Conservation (phyloP, 2,329 filamentous ascomycete genomes). For the Colletotrichum acutatum region DNA sequence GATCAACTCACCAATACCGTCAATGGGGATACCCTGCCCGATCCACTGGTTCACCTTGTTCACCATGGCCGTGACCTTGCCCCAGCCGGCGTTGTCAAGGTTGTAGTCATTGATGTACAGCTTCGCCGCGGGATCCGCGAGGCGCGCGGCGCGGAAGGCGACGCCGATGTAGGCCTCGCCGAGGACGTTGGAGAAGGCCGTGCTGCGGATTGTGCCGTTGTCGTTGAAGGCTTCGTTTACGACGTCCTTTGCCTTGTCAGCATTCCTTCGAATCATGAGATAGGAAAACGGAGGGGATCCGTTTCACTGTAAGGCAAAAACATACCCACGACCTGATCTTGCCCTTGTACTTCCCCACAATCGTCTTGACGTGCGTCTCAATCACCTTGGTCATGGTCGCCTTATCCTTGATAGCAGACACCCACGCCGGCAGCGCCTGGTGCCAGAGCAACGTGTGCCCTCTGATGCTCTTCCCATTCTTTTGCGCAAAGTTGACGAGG, state of each 20-base stretch:
- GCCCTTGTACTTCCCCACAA: constrained; percentile 70
- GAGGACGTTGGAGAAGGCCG: constrained; percentile 74
- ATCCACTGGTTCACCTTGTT: constrained; percentile 72
- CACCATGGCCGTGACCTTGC: constrained; percentile 68
- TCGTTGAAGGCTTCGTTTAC: constrained; percentile 74
- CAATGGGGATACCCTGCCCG: constrained; percentile 69
- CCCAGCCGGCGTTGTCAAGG: constrained; percentile 68
- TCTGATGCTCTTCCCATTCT: constrained; percentile 68
- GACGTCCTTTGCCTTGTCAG: constrained; percentile 58
- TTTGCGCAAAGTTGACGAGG: constrained; percentile 66
- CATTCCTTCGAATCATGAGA: neutral
- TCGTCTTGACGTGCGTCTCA: constrained; percentile 68
- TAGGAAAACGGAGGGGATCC: neutral
- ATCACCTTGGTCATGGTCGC: constrained; percentile 65
- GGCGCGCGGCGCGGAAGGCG: constrained; percentile 75
- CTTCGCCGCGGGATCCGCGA: constrained; percentile 73
- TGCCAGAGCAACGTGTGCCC: constrained; percentile 77
- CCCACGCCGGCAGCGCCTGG: constrained; percentile 68
- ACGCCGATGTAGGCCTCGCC: constrained; percentile 77
- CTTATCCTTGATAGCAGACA: constrained; percentile 64
- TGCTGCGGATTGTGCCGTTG: constrained; percentile 66
- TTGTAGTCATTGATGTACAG: constrained; percentile 84
- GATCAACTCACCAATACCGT: constrained; percentile 62
- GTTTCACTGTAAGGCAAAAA: neutral
- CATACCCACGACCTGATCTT: constrained; percentile 68